phyloP scores from a whole-genome alignment of 108 stramenopile species.

The Nannochloropsis gaditana region DNA sequence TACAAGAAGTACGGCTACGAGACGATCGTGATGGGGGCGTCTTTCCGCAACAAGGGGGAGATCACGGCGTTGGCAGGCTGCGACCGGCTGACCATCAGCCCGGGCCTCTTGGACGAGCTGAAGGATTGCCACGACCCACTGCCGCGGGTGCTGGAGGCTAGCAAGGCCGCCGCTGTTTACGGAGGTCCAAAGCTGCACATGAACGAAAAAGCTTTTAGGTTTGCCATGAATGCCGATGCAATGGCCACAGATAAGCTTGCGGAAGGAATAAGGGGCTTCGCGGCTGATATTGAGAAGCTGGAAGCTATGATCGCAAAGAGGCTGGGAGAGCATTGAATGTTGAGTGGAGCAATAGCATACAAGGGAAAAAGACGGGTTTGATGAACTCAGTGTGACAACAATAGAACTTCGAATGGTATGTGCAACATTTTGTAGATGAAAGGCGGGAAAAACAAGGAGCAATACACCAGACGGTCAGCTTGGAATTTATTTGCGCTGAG shows the following conservation, averaged over 20 bases:
- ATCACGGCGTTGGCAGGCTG: constrained; percentile 59
- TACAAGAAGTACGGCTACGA: constrained; percentile 89
- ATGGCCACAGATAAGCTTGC: constrained; percentile 86
- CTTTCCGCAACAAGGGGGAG: constrained; percentile 71
- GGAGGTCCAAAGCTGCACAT: constrained; percentile 42
- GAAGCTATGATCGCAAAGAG: constrained; percentile 67
- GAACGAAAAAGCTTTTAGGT: constrained; percentile 82
- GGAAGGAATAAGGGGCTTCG: constrained; percentile 86
- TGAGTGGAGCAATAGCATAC: background rate
- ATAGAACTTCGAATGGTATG: too few species aligned
- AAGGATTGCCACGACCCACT: constrained; percentile 25
- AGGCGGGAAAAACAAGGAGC: too few species aligned
- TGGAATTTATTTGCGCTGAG: too few species aligned
- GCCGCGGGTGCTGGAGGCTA: constrained; percentile 37
- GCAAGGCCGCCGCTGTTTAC: constrained; percentile 31
- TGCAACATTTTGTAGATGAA: too few species aligned
- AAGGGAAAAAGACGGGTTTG: too few species aligned
- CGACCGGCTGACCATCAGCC: constrained; percentile 60
- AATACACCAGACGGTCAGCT: too few species aligned
- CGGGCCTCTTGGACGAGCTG: constrained; percentile 53
- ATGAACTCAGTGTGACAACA: too few species aligned
- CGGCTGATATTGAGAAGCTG: constrained; percentile 81
- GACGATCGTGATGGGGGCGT: constrained; percentile 96
- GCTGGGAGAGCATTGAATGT: background rate
- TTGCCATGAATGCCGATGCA: constrained; percentile 78